Evolutionary conservation across 2,329 filamentous ascomycete genomes (phyloP).

Genomic region (Escovopsis weberi): DNA sequence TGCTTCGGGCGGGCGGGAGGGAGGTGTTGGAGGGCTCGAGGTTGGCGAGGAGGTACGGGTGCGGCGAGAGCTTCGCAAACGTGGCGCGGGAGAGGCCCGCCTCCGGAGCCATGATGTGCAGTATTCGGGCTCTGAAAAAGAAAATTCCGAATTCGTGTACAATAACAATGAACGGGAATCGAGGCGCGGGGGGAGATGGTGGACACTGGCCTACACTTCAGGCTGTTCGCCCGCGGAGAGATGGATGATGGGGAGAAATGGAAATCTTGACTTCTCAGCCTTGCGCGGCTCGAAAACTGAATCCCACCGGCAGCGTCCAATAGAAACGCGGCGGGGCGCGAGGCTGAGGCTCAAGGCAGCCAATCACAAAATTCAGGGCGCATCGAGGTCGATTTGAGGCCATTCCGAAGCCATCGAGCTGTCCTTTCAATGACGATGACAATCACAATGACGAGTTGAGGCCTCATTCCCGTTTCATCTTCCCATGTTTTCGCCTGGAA

Average conservation of each 20-base stretch:
- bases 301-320: neutral
- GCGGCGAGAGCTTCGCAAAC: slow-evolving; percentile 80
- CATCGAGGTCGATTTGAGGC: too few relatives aligned
- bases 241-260: neutral
- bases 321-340: neutral
- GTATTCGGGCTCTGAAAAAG: too few relatives aligned
- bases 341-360: slow-evolving; percentile 1
- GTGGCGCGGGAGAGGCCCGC: slow-evolving; percentile 44
- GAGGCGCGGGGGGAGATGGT: too few relatives aligned
- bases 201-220: too few relatives aligned
- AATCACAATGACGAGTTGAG: too few relatives aligned
- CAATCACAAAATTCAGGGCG: too few relatives aligned
- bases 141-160: too few relatives aligned
- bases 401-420: too few relatives aligned
- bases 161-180: neutral
- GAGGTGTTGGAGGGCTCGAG: slow-evolving; percentile 47
- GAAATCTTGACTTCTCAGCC: slow-evolving; percentile 14
- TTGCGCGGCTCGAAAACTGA: slow-evolving; percentile 5
- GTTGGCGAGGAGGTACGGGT: slow-evolving; percentile 80
- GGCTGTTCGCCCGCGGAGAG: too few relatives aligned
- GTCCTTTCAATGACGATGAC: too few relatives aligned
- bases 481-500: too few relatives aligned
- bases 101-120: slow-evolving; percentile 15
- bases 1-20: slow-evolving; percentile 51
- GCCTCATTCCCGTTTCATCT: too few relatives aligned